Conservation (phyloP, 768 basidiomycete genomes). For the Pleurotus eryngii region DNA sequence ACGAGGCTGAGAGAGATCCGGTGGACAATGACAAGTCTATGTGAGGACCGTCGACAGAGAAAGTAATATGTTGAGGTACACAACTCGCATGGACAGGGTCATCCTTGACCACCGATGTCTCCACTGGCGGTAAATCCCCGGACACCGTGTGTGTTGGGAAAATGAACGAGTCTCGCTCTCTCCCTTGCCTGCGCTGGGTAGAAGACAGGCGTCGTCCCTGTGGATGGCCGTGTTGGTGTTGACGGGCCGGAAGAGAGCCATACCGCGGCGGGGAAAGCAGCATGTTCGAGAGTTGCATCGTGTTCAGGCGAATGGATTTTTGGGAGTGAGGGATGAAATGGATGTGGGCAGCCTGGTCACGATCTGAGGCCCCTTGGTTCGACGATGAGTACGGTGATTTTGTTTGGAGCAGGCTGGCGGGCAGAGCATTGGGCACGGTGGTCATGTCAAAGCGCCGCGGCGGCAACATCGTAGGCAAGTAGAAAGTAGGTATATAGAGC, state of each 20-base stretch:
- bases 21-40: background rate
- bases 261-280: slow-evolving; percentile 29
- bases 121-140: background rate
- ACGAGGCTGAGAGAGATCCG: background rate
- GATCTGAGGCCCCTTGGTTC: background rate
- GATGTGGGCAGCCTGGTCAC: background rate
- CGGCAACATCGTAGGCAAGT: background rate
- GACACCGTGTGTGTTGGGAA: slow-evolving; percentile 1
- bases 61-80: no score
- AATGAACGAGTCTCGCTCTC: slow-evolving; percentile 7
- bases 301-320: slow-evolving; percentile 61
- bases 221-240: background rate
- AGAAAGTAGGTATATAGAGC: background rate
- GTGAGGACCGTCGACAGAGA: background rate
- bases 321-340: slow-evolving; percentile 46
- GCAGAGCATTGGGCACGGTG: background rate
- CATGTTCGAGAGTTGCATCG: slow-evolving; percentile 62
- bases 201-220: background rate
- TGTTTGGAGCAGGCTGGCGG: slow-evolving; percentile 4
- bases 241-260: slow-evolving; percentile 12
- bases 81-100: no score
- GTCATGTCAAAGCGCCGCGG: background rate
- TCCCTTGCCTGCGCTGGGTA: background rate
- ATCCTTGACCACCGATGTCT: background rate
- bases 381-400: background rate